Evolutionary conservation across 805 yeast genomes (phyloP), one percentile per base, ranked within the genome.

Genomic region (Lachancea nothofagi): DNA sequence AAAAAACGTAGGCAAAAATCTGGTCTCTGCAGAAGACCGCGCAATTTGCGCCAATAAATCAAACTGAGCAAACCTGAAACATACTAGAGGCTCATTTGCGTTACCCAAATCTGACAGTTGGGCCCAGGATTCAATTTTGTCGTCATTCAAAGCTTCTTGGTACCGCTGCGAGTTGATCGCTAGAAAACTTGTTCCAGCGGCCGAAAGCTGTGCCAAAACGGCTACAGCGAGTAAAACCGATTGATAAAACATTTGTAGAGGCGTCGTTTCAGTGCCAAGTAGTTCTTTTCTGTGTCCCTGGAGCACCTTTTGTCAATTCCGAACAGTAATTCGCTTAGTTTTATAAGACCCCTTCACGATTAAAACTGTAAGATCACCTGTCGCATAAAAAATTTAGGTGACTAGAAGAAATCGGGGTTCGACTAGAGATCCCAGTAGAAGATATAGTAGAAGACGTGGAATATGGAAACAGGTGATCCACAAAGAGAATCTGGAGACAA

Each of bases 41-140:
- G 28, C 42, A 15, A 41, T 35, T 10, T 39, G 40, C 14, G 45
- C 48, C 18, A 51, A 13, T 2, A 54, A 4, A 18, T 47, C 48
- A 33, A 44, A 53, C 13, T 46, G 44, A 14, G 41, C 29, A 32
- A 57, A 55, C 33, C 53, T 53, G 38, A 53, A 50, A 14, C 56
- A 40, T 18, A 55, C 46, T 2, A 55, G 7, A 9, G 62, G 62
- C 22, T 49, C 45, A 9, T 46, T 42, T 12, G 36, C 29, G 23
- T 33, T 21, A 17, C 42, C 32, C 5, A 38, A 6, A 7, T n/a
- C 6, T 19, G 36, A 10, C n/a, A 44, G 33, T 21, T 40, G 38
- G 8, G 21, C 29, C 25, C 42, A 20, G 3, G 40, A 37, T 6
- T 25, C 40, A 12, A 45, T 41, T 5, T 30, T 33, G 2, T 39